Percentiles rank a stretch among this genome's conserved stretches.
These are phyloP conservation scores for Macroventuria anomochaeta DNA, from an alignment of 2,329 filamentous ascomycete species.

Conservation along the genomic window DNA sequence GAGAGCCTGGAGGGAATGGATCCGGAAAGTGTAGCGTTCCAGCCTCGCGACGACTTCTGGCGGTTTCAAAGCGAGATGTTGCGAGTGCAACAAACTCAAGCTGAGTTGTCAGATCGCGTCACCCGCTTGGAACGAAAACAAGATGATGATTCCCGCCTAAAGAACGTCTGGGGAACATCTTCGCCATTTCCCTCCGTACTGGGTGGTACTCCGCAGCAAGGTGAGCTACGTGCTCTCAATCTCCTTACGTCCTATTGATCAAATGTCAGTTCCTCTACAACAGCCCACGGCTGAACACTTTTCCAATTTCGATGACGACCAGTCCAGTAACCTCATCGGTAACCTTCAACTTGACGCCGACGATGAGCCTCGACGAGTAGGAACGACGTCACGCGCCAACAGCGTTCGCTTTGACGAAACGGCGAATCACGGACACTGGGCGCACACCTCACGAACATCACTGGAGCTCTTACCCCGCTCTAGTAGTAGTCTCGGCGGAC, in stretches of 20 bases:
- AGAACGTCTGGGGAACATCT: constrained; percentile 83
- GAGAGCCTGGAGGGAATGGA: constrained; percentile 59
- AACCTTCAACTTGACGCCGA: constrained; percentile 86
- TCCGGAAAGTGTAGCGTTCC: constrained; percentile 67
- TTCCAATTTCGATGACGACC: constrained; percentile 87
- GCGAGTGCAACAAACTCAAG: constrained; percentile 65
- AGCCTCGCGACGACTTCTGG: constrained; percentile 70
- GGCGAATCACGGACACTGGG: constrained; percentile 88
- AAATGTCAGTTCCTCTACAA: constrained; percentile 71
- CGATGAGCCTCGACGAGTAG: constrained; percentile 82
- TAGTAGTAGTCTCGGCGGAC: constrained; percentile 77
- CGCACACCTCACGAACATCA: constrained; percentile 80
- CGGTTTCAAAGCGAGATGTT: constrained; percentile 68
- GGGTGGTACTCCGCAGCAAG: constrained; percentile 83
- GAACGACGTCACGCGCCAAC: constrained; percentile 89
- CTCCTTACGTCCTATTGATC: constrained; percentile 20
- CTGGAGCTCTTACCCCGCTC: constrained; percentile 83
- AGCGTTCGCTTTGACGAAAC: constrained; percentile 98
- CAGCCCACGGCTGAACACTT: constrained; percentile 85
- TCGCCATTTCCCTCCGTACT: constrained; percentile 90
- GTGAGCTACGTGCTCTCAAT: constrained; percentile 59
- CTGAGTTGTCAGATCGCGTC: constrained; percentile 67
- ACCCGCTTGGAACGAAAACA: constrained; percentile 66
- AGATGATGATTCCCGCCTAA: constrained; percentile 69
- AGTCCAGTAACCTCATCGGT: constrained; percentile 78